Base-by-base conservation (phyloP, 2,329 filamentous ascomycete genomes). In the Rhinocladiella similis region DNA sequence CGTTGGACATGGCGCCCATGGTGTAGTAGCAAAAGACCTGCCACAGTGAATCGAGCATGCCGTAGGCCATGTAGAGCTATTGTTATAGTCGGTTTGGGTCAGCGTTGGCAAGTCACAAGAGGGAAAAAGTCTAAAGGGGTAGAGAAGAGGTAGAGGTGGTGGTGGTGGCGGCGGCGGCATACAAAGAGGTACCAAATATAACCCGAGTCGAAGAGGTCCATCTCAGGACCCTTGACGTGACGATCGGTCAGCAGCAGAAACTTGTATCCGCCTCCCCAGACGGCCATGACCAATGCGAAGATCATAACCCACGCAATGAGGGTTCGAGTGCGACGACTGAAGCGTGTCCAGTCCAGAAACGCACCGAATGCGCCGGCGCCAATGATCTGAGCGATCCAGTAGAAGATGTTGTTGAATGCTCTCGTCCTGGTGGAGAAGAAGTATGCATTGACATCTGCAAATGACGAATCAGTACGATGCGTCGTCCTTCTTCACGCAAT, bases 1-100 rank as follows among this genome's bases (percentile, higher is more conserved):
- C 96, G 83, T 97, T 97, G 69, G 90, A 92, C 42, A 97, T 80
- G 6, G 92, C 84, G 49, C 93, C 93, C 88, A 97, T 96, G 77
- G 88, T 81, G 91, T 91, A 96, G 80, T 97, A 96, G 50, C 92
- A 86, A 67, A 80, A 86, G 0, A 90, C 92, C 77, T 97, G 92
- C 87, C 91, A 97, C 54, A 86, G 83, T 41, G 91, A 90, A 70
- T 97, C 92, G 65, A 86, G 93, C 73, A 94, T 87, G 41, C 90
- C 90, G 70, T 93, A 95, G 73, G 91, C 91, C 66, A 96, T 89
- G 77, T 91, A 94, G 47, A 96, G 74, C 56, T 45, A 48, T 51
- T n/a, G 13, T 19, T 79, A 69, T 87, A 93, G 48, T 83, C 83
- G 35, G 77, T 73, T 52, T 83, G 78, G 1, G 76, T 67, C 63